Conservation (phyloP, 2,329 filamentous ascomycete species). For the Xylariales sp. region DNA sequence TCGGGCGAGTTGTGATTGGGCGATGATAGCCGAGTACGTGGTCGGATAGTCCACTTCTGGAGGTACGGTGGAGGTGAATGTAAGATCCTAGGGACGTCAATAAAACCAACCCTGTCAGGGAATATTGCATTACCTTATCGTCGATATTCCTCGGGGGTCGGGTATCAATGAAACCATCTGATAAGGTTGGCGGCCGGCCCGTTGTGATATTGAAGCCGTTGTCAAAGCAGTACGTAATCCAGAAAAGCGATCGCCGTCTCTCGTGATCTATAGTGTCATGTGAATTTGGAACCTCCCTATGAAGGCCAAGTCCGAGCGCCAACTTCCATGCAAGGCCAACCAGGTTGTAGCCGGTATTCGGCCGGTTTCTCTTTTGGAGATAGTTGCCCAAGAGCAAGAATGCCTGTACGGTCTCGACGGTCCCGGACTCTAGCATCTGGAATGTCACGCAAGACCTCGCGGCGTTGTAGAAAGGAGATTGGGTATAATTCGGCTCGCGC, state of each 20-base stretch:
- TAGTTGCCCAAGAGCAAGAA: conserved; percentile 23
- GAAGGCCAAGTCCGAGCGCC: conserved; percentile 20
- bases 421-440: conserved; percentile 19
- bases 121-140: conserved; percentile 7
- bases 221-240: conserved; percentile 22
- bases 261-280: conserved; percentile 13
- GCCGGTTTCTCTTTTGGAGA: conserved; percentile 23
- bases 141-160: conserved; percentile 9
- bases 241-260: conserved; percentile 16
- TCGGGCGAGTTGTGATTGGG: conserved; percentile 10
- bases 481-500: conserved; percentile 4
- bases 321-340: conserved; percentile 21
- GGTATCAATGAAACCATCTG: conserved; percentile 21
- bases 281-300: conserved; percentile 13
- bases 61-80: neutral
- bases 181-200: conserved; percentile 15
- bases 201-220: conserved; percentile 27
- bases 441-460: conserved; percentile 22
- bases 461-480: conserved; percentile 16
- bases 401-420: conserved; percentile 18
- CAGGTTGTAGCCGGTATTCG: conserved; percentile 22
- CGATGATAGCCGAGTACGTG: conserved; percentile 20
- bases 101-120: neutral
- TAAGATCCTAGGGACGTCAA: conserved; percentile 2
- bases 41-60: conserved; percentile 9